Base-by-base conservation (phyloP, 495 filamentous ascomycete species). In the Daldinia childiae region DNA sequence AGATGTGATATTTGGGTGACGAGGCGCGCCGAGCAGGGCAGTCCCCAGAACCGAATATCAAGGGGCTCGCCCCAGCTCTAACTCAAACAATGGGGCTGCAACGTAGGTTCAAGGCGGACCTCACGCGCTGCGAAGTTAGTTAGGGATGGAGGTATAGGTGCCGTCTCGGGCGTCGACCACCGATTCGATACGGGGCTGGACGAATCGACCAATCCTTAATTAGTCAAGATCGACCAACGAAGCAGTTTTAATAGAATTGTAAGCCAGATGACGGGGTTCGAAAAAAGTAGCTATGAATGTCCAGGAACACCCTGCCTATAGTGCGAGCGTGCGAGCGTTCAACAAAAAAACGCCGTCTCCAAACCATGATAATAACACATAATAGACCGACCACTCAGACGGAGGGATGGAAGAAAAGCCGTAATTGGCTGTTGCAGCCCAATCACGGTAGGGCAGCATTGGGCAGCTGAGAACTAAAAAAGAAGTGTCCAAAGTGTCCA, bases 371-470 rank as follows among this genome's bases (percentile, higher is more conserved):
- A 68, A 73, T 69, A 73, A 66, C 58, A 63, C 29, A 34, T 4
- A n/a, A 60, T 54, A 69, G 52, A 24, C 30, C 52, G 45, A 19
- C 62, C 71, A 62, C 54, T 69, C 48, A 55, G 54, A 29, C n/a
- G 39, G 58, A 55, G 60, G 65, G 30, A 73, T 61, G 2, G 62
- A 54, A 29, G 4, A 34, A 61, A 45, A 57, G 59, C 57, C 41
- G 62, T 62, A 51, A 73, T 73, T 73, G 71, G 71, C 30, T 48
- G 26, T 73, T 74, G 71, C 58, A 69, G 71, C 70, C 71, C 59
- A 67, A 73, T 69, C 65, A 65, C 57, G 58, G 74, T 77, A 77
- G 76, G 76, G 76, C 74, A 76, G 57, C 76, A 74, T 77, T 77
- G 74, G 76, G 76, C 76, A 76, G 62, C 71, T 72, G 69, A 76